A percentile compares a stretch with the other conserved stretches of the same genome.
These are phyloP conservation scores for Fusarium floridanum DNA, from an alignment of 2,329 filamentous ascomycete species.

Conservation along the genomic window DNA sequence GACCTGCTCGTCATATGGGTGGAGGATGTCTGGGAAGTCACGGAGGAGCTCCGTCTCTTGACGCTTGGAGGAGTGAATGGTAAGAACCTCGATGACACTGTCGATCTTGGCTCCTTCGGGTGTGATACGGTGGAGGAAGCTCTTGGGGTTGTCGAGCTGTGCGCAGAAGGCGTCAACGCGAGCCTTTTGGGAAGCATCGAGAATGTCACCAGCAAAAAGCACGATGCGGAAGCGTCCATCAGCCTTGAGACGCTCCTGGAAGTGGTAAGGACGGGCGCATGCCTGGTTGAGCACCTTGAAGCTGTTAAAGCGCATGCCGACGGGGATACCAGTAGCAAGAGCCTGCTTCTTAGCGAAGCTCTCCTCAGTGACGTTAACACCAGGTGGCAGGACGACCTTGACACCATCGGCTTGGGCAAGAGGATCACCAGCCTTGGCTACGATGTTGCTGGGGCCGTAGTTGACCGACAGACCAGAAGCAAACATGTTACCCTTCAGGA, in stretches of 20 bases:
- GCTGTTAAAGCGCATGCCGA: slow-evolving; percentile 70
- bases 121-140: slow-evolving; percentile 57
- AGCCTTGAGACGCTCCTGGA: slow-evolving; percentile 64
- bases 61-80: slow-evolving; percentile 68
- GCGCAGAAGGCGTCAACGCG: slow-evolving; percentile 43
- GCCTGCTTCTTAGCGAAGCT: slow-evolving; percentile 17
- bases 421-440: slow-evolving; percentile 20
- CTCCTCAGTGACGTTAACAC: neutral
- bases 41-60: slow-evolving; percentile 60
- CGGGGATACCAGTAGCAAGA: slow-evolving; percentile 56
- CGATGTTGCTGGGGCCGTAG: slow-evolving; percentile 31
- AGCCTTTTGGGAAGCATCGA: slow-evolving; percentile 53
- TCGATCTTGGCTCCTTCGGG: slow-evolving; percentile 27
- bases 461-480: slow-evolving; percentile 24
- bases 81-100: slow-evolving; percentile 68
- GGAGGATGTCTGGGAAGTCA: slow-evolving; percentile 58
- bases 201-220: slow-evolving; percentile 72
- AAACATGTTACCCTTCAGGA: slow-evolving; percentile 68
- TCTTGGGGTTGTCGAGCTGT: slow-evolving; percentile 47
- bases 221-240: slow-evolving; percentile 71
- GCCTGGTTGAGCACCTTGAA: slow-evolving; percentile 72
- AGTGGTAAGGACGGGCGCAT: slow-evolving; percentile 67
- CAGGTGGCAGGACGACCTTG: slow-evolving; percentile 6
- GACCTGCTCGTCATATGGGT: slow-evolving; percentile 58
- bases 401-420: slow-evolving; percentile 3